Evolutionary conservation across 1,284 basidiomycete genomes (phyloP), one percentile per base, ranked within the genome.

Genomic region (Grifola frondosa): DNA sequence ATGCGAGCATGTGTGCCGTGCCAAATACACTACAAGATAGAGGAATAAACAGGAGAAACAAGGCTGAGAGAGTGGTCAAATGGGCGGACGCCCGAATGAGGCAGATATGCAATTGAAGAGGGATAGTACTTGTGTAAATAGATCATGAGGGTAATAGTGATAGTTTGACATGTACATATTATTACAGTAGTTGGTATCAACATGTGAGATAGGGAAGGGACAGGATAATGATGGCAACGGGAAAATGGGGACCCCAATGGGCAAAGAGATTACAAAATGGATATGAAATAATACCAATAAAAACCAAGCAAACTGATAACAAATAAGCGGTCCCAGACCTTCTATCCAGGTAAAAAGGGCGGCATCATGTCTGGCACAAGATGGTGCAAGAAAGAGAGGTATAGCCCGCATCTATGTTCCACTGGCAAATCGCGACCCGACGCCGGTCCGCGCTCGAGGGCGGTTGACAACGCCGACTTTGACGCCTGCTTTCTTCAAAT

Each of bases 401-500:
- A 7, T 15, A 30, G 15, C 7, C n/a, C 13, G 29, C 24, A 19
- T 48, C 61, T 65, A 74, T 26, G 74, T 66, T 26, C 68, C 70
- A 48, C 71, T 78, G 15, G 73, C 79, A 59, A 85, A 85, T 22
- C 83, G 78, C 33, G 80, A 68, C 30, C 75, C 66, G 9, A 69
- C 68, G n/a, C 81, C 81, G 15, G 81, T 84, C 39, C 77, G 76
- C 37, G 78, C 80, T 55, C 87, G 71, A 2, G 84, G 82, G 43
- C 88, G 70, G 59, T 88, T 76, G 34, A 89, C 72, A 11, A 88
- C 70, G 26, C 52, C 49, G 19, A 54, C 50, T 53, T 56, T 61
- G 38, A 60, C 52, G 50, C 62, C 58, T 21, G 56, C 57, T 44
- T 50, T 56, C 46, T 37, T 44, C 19, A 59, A 44, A 12, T 61